Base-by-base conservation (phyloP, 2,329 filamentous ascomycete species). In the Cadophora gregata region DNA sequence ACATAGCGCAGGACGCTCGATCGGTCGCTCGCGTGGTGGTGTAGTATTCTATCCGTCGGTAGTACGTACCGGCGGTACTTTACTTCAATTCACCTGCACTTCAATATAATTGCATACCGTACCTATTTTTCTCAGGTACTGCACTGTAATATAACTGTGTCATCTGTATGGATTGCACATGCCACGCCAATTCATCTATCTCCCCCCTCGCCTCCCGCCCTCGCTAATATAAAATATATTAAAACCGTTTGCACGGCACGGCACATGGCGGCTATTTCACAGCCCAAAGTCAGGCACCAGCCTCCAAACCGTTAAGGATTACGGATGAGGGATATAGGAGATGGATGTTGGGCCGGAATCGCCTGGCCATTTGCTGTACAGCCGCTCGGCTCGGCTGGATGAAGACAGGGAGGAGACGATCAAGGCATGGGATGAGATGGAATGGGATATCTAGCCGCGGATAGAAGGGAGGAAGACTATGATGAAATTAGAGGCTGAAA, bases 381-480 rank as follows among this genome's bases (percentile, higher is more conserved):
- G 53, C 53, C 53, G 53, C 53, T 58, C 53, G 33, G 53, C 53
- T 58, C 53, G 33, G 53, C 53, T 58, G 53, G 33, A 24, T 36
- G 53, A 36, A 58, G 25, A 53, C 10, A 6, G 14, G 14, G 16
- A 45, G 38, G 12, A 12, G 21, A 8, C 2, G 16, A 45, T n/a
- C n/a, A n/a, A n/a, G n/a, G n/a, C n/a, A n/a, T n/a, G n/a, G 10
- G 42, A 21, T 21, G 42, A 7, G 42, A 47, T 1, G n/a, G 27
- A 19, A 51, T 4, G 24, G 48, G 48, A 27, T 16, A 29, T 51
- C 48, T 51, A 51, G 48, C 48, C 24, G 48, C 48, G 48, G n/a
- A n/a, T 51, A 29, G 48, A 29, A 29, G 24, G 24, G 24, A 27
- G 48, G 48, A 31, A 27, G 21, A 31, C 2, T 56, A 7, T 56